Percentiles rank a stretch among this genome's conserved stretches.
These are phyloP conservation scores for Xylariales sp. DNA, from an alignment of 2,329 filamentous ascomycete species.

Conservation along the genomic window DNA sequence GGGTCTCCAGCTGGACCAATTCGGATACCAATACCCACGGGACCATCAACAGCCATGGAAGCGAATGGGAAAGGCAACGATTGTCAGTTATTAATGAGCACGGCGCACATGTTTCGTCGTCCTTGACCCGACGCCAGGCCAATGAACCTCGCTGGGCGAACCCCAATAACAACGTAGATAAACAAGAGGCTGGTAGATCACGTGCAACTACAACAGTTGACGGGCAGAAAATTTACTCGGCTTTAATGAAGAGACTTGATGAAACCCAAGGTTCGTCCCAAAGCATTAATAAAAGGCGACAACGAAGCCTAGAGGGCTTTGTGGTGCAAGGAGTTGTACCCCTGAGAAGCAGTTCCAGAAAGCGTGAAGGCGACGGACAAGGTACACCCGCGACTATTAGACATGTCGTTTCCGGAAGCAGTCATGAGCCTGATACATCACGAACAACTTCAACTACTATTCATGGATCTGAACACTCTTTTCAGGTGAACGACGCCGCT, in stretches of 20 bases:
- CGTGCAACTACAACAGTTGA: too few relatives aligned
- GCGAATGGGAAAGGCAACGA: conserved; percentile 48
- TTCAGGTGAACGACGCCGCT: too few relatives aligned
- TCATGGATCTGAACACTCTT: neutral
- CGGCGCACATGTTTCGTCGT: conserved; percentile 37
- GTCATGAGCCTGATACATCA: neutral
- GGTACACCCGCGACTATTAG: conserved; percentile 3
- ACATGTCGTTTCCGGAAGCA: conserved; percentile 1
- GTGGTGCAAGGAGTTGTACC: conserved; percentile 14
- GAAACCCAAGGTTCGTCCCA: conserved; percentile 30
- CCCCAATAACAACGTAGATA: neutral
- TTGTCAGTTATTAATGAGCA: conserved; percentile 62
- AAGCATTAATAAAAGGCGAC: conserved; percentile 14
- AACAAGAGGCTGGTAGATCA: too few relatives aligned
- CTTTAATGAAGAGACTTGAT: conserved; percentile 53
- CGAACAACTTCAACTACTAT: neutral
- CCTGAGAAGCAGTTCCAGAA: conserved; percentile 17
- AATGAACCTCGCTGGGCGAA: neutral
- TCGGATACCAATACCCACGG: conserved; percentile 54
- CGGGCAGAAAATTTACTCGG: conserved; percentile 58
- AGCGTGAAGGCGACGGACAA: conserved; percentile 1
- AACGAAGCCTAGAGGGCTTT: conserved; percentile 15
- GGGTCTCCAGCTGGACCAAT: conserved; percentile 69
- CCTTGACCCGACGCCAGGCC: conserved; percentile 26
- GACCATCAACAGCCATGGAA: conserved; percentile 33